These are phyloP conservation scores for Gaultheria prostrata DNA, from an alignment of 148 eudicot species.

Conservation along the genomic window DNA sequence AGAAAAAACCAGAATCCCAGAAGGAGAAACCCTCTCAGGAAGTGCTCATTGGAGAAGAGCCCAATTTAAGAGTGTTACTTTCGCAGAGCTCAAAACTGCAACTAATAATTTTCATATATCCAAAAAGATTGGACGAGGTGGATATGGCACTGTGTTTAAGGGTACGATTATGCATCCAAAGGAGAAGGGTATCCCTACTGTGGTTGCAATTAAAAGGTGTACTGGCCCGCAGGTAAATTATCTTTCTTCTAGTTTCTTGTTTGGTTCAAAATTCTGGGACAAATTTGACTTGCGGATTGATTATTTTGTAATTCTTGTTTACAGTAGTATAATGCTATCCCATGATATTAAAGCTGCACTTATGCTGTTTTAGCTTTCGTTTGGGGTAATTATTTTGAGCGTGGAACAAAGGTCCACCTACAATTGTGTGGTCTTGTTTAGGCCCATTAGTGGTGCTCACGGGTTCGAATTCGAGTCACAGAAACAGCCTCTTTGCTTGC, in stretches of 20 bases:
- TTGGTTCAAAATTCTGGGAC: no score
- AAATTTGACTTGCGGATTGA: neutral
- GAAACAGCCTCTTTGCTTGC: no score
- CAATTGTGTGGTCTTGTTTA: no score
- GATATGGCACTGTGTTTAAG: slow-evolving; percentile 60
- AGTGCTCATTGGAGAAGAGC: slow-evolving; percentile 37
- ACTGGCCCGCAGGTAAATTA: slow-evolving; percentile 56
- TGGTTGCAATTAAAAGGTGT: slow-evolving; percentile 65
- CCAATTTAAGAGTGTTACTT: slow-evolving; percentile 48
- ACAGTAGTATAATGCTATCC: neutral
- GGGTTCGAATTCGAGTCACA: no score
- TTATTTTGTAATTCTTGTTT: neutral
- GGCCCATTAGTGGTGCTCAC: no score
- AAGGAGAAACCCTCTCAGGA: slow-evolving; percentile 39
- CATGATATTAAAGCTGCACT: neutral
- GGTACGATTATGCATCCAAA: slow-evolving; percentile 38
- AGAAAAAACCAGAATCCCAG: slow-evolving; percentile 18
- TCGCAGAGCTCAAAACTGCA: slow-evolving; percentile 44
- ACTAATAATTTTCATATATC: slow-evolving; percentile 46
- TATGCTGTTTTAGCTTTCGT: neutral
- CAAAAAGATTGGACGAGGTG: slow-evolving; percentile 62
- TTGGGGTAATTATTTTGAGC: no score
- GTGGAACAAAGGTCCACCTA: no score
- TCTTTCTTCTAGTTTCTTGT: neutral
- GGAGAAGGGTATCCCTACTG: slow-evolving; percentile 26